Evolutionary conservation across 176 grass and related monocot genomes (phyloP).

Genomic region (Phyllostachys edulis): DNA sequence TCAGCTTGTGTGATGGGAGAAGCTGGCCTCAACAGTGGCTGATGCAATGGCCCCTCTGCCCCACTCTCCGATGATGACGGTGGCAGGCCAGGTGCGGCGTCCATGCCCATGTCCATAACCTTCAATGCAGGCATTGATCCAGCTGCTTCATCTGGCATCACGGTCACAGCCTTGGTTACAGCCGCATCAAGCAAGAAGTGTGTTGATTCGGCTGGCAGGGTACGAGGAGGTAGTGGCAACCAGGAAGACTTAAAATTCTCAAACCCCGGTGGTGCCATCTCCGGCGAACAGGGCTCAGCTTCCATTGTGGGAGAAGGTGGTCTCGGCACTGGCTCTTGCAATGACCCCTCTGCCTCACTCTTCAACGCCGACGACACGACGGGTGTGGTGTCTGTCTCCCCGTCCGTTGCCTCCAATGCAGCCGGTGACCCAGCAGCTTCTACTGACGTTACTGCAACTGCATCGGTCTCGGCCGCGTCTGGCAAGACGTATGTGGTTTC

Average conservation of each 20-base stretch:
- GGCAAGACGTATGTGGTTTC: background rate
- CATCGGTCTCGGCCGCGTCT: background rate
- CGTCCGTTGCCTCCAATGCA: background rate
- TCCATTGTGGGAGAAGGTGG: background rate
- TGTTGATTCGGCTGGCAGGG: slow-evolving; percentile 1
- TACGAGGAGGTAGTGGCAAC: slow-evolving; percentile 6
- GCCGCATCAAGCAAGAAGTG: slow-evolving; percentile 7
- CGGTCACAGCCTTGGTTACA: background rate
- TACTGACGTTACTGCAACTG: background rate
- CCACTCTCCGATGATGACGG: background rate
- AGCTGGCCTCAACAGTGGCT: background rate
- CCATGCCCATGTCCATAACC: background rate
- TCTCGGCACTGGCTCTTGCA: background rate
- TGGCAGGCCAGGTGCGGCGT: background rate
- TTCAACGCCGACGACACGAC: background rate
- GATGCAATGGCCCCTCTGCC: background rate
- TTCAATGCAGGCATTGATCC: slow-evolving; percentile 1
- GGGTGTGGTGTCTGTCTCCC: background rate
- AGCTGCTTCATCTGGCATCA: background rate
- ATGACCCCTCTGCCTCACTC: background rate
- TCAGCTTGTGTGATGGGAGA: slow-evolving; percentile 14
- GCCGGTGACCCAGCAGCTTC: background rate
- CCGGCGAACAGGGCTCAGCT: slow-evolving; percentile 23
- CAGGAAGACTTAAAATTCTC: slow-evolving; percentile 35
- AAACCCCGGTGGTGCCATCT: slow-evolving; percentile 44